A percentile compares a stretch with the other conserved stretches of the same genome.
These are phyloP conservation scores for Rauvolfia tetraphylla DNA, from an alignment of 257 asterid species.

Conservation along the genomic window DNA sequence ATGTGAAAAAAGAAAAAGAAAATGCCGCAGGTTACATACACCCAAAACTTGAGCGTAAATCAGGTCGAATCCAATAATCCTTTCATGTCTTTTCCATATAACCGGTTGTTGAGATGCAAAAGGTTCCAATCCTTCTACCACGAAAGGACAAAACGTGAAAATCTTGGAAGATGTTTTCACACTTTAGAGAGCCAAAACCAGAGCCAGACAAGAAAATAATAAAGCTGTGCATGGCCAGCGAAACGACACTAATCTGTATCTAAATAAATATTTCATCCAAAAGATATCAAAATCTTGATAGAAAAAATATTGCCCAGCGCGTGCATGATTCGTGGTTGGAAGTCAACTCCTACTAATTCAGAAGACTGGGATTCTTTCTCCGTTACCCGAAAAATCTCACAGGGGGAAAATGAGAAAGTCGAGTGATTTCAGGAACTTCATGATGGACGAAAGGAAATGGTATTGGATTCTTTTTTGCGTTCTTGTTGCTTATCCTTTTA, in stretches of 20 bases:
- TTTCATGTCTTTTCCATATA: neutral
- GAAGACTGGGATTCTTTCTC: no score
- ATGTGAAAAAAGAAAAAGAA: no score
- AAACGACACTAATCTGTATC: neutral
- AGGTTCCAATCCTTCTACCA: no score
- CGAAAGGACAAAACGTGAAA: neutral
- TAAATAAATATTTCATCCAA: neutral
- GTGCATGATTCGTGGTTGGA: no score
- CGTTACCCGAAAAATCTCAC: no score
- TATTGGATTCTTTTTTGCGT: no score
- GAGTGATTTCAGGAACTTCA: neutral
- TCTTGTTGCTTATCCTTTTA: neutral
- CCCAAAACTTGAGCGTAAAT: neutral
- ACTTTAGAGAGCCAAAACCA: neutral
- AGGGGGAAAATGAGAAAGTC: neutral
- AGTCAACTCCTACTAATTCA: no score
- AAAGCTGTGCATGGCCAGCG: neutral
- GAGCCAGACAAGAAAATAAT: neutral
- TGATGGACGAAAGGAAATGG: no score
- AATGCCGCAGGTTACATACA: neutral
- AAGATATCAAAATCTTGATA: no score
- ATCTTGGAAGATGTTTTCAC: neutral
- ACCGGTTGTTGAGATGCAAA: no score
- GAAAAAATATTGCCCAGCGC: no score
- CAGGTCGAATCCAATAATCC: slow-evolving; percentile 1